Evolutionary conservation across 495 filamentous ascomycete genomes (phyloP).

Genomic region (Daldinia decipiens): DNA sequence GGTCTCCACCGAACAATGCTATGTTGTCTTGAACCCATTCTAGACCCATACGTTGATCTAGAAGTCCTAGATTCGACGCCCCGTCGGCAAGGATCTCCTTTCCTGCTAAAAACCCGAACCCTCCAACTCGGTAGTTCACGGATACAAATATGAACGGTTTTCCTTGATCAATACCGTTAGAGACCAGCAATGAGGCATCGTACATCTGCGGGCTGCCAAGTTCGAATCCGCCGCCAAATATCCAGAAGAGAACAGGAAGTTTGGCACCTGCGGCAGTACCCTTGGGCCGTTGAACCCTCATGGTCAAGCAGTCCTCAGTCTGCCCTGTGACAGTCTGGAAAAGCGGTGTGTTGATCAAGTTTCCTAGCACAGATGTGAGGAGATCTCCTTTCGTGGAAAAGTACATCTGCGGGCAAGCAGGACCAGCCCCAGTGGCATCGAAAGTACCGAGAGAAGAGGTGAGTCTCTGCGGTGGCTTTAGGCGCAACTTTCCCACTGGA

Average conservation of each 20-base stretch:
- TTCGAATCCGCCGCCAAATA: conserved; percentile 78
- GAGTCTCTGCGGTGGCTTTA: conserved; percentile 55
- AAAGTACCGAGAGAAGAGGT: conserved; percentile 59
- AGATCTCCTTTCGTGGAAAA: conserved; percentile 59
- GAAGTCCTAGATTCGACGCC: conserved; percentile 67
- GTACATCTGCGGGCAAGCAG: conserved; percentile 67
- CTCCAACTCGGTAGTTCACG: conserved; percentile 71
- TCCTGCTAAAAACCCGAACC: conserved; percentile 69
- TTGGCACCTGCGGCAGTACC: conserved; percentile 64
- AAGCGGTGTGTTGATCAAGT: conserved; percentile 65
- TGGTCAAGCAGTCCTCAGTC: conserved; percentile 74
- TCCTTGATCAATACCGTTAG: conserved; percentile 60
- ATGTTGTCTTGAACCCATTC: conserved; percentile 75
- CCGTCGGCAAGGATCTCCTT: conserved; percentile 74
- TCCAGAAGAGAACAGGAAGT: conserved; percentile 78
- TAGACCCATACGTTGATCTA: conserved; percentile 73
- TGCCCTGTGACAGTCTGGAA: conserved; percentile 61
- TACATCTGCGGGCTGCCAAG: conserved; percentile 65
- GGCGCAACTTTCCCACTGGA: conserved; percentile 55
- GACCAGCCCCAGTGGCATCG: conserved; percentile 60
- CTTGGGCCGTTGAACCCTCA: conserved; percentile 71
- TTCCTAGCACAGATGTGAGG: conserved; percentile 59
- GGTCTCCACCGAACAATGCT: conserved; percentile 73
- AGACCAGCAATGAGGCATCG: conserved; percentile 65
- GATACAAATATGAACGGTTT: conserved; percentile 72